These are phyloP conservation scores for Vitis riparia DNA, from an alignment of 164 flowering plant species.

Conservation along the genomic window DNA sequence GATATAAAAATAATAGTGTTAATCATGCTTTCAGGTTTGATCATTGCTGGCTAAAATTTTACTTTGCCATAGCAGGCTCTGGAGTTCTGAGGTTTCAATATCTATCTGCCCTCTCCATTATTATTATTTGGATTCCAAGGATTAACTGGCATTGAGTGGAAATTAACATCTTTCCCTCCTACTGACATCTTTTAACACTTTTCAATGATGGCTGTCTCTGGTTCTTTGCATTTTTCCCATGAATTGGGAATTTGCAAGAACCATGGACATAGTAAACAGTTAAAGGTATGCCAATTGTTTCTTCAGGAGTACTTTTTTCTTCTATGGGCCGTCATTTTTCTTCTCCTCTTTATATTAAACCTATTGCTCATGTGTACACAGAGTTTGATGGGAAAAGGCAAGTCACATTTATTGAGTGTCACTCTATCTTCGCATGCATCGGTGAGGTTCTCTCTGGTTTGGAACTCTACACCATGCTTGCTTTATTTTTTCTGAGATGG, in stretches of 20 bases:
- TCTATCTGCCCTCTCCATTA: too few species aligned
- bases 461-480: not conserved
- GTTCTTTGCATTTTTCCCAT: slow-evolving; percentile 64
- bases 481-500: not conserved
- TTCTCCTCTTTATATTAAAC: not conserved
- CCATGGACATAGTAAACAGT: slow-evolving; percentile 23
- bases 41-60: too few species aligned
- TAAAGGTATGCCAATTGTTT: slow-evolving; percentile 36
- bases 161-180: slow-evolving; percentile 7
- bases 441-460: slow-evolving; percentile 37
- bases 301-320: not conserved
- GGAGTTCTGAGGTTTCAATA: too few species aligned
- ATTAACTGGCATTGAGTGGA: not conserved
- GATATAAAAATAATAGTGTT: too few species aligned
- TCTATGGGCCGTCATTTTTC: not conserved
- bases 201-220: slow-evolving; percentile 45
- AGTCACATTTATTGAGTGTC: slow-evolving; percentile 21
- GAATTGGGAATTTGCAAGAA: slow-evolving; percentile 53
- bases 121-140: not conserved
- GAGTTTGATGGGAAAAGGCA: slow-evolving; percentile 33
- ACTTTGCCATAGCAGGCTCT: too few species aligned
- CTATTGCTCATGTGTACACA: slow-evolving; percentile 17
- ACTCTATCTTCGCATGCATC: slow-evolving; percentile 37
- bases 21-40: too few species aligned
- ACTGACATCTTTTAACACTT: not conserved